Evolutionary conservation across 2,329 filamentous ascomycete species (phyloP), one percentile per base, ranked within the genome.

Genomic region (Fusarium solani-melongenae): DNA sequence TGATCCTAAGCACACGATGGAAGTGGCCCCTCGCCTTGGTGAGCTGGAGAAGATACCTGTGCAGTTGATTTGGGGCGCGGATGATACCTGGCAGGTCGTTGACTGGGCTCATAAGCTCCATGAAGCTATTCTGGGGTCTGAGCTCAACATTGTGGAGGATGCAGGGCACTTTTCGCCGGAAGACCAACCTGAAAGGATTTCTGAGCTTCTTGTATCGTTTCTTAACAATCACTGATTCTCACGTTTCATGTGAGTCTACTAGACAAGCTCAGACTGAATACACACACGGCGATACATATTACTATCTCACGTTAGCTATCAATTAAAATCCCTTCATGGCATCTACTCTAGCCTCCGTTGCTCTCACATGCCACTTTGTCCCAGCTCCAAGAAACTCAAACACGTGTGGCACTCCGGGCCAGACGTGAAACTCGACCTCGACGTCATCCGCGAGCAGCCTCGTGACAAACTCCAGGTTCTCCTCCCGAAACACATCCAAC

Each of bases 1-100:
- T 31, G 78, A 81, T 12, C 77, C 77, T 0, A 81, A 77, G n/a
- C 81, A 81, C 58, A 82, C 80, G 3, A 65, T 81, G 68, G 79
- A 82, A 56, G 64, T 82, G 10, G 69, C 75, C 1, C 60, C 71
- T 1, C 75, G 70, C 4, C 69, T 81, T 1, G 56, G 33, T 1
- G 75, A 80, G 46, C 67, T 82, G 4, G 66, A 58, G 4, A 73
- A 74, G 24, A 9, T 80, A 1, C 77, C 78, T 0, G 78, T 80
- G 6, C 75, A 81, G 46, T 11, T 79, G 2, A 78, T 82, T 3
- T 81, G 80, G 80, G 81, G 79, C 3, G 71, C 68, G 1, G 67
- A 82, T 29, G 81, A 82, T 66, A 58, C 38, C 6, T 82, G 79
- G 79, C 80, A 82, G 60, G 71, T 77, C 0, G 64, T 79, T 38